These are phyloP conservation scores for Leucocoprinus birnbaumii DNA, from an alignment of 768 basidiomycete genomes.

Conservation along the genomic window DNA sequence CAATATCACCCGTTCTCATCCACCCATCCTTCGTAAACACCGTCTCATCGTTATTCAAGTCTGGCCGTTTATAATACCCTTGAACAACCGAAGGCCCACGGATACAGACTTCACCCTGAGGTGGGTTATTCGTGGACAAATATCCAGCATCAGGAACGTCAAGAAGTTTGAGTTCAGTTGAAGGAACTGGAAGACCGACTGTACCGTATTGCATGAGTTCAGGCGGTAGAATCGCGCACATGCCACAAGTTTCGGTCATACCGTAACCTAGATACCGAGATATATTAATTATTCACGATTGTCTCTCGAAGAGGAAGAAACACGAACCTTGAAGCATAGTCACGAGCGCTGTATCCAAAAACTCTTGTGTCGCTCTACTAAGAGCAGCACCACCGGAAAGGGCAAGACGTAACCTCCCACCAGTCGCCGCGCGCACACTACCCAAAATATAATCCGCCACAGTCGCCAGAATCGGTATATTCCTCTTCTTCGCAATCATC, in stretches of 20 bases:
- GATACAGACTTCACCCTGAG: constrained; percentile 87
- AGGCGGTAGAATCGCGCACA: constrained; percentile 87
- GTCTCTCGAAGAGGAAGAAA: not conserved
- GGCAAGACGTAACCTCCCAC: constrained; percentile 80
- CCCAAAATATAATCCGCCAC: constrained; percentile 81
- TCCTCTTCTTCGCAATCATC: constrained; percentile 68
- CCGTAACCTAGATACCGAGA: constrained; percentile 66
- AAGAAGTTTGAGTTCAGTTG: constrained; percentile 82
- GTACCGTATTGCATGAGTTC: constrained; percentile 70
- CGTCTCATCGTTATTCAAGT: constrained; percentile 79
- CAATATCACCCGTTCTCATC: constrained; percentile 93
- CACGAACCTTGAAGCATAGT: constrained; percentile 79
- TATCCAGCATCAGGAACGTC: constrained; percentile 89
- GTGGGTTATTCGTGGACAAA: constrained; percentile 62
- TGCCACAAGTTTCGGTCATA: constrained; percentile 94
- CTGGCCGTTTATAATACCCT: constrained; percentile 89
- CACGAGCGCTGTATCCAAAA: constrained; percentile 78
- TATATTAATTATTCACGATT: constrained; percentile 10
- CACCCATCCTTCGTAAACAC: constrained; percentile 91
- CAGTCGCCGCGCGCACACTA: constrained; percentile 78
- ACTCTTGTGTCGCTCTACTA: constrained; percentile 86
- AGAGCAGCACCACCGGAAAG: constrained; percentile 87
- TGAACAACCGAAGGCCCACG: constrained; percentile 84
- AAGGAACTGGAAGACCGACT: constrained; percentile 88
- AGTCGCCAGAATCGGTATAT: constrained; percentile 59